Evolutionary conservation across 768 basidiomycete genomes (phyloP), one percentile per base, ranked within the genome.

Genomic region (Lactifluus echinatus): DNA sequence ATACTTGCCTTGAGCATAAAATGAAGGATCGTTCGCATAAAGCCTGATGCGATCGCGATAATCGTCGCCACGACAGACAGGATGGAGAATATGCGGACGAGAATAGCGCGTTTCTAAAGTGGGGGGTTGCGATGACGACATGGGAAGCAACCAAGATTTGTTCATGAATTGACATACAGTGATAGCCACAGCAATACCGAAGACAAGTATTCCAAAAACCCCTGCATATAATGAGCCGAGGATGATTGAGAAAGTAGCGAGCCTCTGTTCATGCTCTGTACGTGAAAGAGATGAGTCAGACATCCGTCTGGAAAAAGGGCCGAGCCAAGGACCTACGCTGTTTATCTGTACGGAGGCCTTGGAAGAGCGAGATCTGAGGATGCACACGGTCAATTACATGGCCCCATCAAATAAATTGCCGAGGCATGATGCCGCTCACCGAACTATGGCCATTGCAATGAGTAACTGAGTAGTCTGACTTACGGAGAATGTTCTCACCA

Each of bases 341-440:
- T 29, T 75, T 66, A 50, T 79, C 81, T 19, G 77, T 67, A 4
- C 68, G 66, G 50, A 79, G 77, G 59, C 76, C 77, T 61, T 77
- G 75, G 68, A 85, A 87, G 61, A 77, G 78, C n/a, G 78, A 74
- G 62, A 88, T 77, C 86, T 87, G 51, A 26, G 11, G 14, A n/a
- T 19, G 26, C 2, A 12, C 11, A 17, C 19, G 5, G 29, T 33
- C 21, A 37, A 8, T 26, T 14, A 19, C 31, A n/a, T 31, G 23
- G 10, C 43, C 40, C n/a, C 19, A 8, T n/a, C n/a, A n/a, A n/a
- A 2, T 19, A 8, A 40, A 19, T 26, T 17, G n/a, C 11, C 10
- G 12, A 26, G 14, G 24, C 37, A 33, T 31, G 40, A 10, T n/a
- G n/a, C 8, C 8, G 50, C 56, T 46, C 44, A 56, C 54, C 31